phyloP scores from a whole-genome alignment of 768 basidiomycete genomes.

The Favolaschia claudopus region DNA sequence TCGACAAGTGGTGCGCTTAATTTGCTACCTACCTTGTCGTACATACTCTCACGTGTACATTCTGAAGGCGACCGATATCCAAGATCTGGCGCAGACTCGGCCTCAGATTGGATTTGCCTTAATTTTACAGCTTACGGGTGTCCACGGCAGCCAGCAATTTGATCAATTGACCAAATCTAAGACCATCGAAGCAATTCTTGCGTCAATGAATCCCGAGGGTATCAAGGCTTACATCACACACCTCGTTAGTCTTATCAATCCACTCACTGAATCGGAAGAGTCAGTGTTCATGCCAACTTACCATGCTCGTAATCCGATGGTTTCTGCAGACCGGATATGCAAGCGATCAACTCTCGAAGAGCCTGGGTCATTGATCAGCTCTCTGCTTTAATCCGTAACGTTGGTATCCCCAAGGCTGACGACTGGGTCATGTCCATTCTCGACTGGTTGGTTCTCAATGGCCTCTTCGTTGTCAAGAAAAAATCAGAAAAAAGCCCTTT shows the following conservation, averaged over 20 bases:
- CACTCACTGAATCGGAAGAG: slow-evolving; percentile 48
- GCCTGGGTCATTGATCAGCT: slow-evolving; percentile 91
- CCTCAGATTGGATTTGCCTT: slow-evolving; percentile 85
- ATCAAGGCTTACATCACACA: slow-evolving; percentile 80
- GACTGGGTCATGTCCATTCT: slow-evolving; percentile 77
- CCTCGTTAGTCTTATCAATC: slow-evolving; percentile 69
- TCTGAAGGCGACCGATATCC: slow-evolving; percentile 76
- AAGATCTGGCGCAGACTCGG: slow-evolving; percentile 74
- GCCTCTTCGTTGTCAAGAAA: slow-evolving; percentile 80
- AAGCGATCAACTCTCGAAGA: slow-evolving; percentile 62
- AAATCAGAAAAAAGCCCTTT: slow-evolving; percentile 71
- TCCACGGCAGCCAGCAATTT: slow-evolving; percentile 86
- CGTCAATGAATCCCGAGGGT: slow-evolving; percentile 74
- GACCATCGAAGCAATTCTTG: slow-evolving; percentile 85
- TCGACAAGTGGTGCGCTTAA: slow-evolving; percentile 70
- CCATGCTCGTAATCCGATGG: background rate
- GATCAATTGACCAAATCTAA: slow-evolving; percentile 93
- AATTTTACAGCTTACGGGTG: slow-evolving; percentile 84
- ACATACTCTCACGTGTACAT: background rate
- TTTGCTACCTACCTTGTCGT: background rate
- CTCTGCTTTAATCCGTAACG: slow-evolving; percentile 77
- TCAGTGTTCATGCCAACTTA: slow-evolving; percentile 36
- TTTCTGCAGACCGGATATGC: slow-evolving; percentile 49
- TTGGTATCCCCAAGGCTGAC: slow-evolving; percentile 81
- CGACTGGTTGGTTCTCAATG: slow-evolving; percentile 84